Percentiles rank a stretch among this genome's conserved stretches.
These are phyloP conservation scores for Scedosporium dehoogii DNA, from an alignment of 2,329 filamentous ascomycete genomes.

Conservation along the genomic window DNA sequence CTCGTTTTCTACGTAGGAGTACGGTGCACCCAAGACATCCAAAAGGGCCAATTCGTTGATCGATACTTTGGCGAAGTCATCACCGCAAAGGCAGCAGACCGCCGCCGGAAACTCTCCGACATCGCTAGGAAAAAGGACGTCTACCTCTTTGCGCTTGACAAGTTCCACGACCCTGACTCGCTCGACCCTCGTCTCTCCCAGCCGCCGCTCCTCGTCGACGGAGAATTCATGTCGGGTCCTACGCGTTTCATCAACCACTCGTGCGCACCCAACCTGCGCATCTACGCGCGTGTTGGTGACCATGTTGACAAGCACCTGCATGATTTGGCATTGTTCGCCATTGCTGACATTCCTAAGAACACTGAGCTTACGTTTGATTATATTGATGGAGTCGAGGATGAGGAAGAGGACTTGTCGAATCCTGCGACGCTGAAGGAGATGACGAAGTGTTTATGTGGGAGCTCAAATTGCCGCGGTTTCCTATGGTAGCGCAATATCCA, in stretches of 20 bases:
- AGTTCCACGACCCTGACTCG: slow-evolving; percentile 54
- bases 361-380: slow-evolving; percentile 77
- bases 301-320: slow-evolving; percentile 66
- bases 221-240: slow-evolving; percentile 68
- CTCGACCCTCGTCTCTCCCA: slow-evolving; percentile 46
- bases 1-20: slow-evolving; percentile 36
- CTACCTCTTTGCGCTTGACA: slow-evolving; percentile 75
- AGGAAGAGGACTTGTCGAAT: slow-evolving; percentile 35
- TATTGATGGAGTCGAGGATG: slow-evolving; percentile 50
- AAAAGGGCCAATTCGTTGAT: slow-evolving; percentile 69
- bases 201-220: slow-evolving; percentile 52
- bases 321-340: slow-evolving; percentile 67
- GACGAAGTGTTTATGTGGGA: slow-evolving; percentile 53
- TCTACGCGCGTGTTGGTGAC: slow-evolving; percentile 71
- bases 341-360: slow-evolving; percentile 51
- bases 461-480: slow-evolving; percentile 56
- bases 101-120: slow-evolving; percentile 47
- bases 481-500: slow-evolving; percentile 42
- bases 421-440: slow-evolving; percentile 37
- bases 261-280: slow-evolving; percentile 68
- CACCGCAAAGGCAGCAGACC: slow-evolving; percentile 52
- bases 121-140: slow-evolving; percentile 58
- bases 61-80: slow-evolving; percentile 67
- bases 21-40: slow-evolving; percentile 52
- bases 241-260: slow-evolving; percentile 78